phyloP scores from a whole-genome alignment of 441 rosid species.

The Pelargonium exstipulatum region DNA sequence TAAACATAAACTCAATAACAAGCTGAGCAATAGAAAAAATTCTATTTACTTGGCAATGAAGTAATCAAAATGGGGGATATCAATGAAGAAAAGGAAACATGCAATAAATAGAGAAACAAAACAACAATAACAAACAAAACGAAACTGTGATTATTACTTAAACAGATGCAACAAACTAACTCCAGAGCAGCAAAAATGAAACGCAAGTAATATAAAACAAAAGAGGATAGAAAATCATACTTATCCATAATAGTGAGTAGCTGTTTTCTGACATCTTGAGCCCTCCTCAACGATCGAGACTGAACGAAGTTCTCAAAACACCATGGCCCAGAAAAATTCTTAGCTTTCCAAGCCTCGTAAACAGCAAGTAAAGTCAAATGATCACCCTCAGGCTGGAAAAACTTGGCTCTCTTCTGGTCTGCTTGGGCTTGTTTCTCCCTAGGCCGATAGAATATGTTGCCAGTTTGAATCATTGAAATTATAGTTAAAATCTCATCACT shows the following conservation, averaged over 20 bases:
- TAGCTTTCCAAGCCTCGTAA: slow-evolving; percentile 87
- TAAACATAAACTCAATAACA: neutral
- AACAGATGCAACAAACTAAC: neutral
- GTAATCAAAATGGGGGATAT: neutral
- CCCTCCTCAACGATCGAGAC: slow-evolving; percentile 72
- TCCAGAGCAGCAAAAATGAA: neutral
- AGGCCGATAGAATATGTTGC: slow-evolving; percentile 79
- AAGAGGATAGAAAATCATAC: slow-evolving; percentile 34
- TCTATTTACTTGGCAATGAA: neutral
- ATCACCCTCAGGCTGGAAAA: slow-evolving; percentile 90
- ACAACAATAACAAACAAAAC: neutral
- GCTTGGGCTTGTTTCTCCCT: slow-evolving; percentile 91
- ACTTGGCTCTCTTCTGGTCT: slow-evolving; percentile 81
- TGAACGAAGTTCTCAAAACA: slow-evolving; percentile 84
- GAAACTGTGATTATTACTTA: no score
- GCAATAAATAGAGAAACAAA: neutral
- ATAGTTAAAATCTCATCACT: slow-evolving; percentile 82
- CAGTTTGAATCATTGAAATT: slow-evolving; percentile 81
- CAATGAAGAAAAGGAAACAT: neutral
- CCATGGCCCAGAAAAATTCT: slow-evolving; percentile 86
- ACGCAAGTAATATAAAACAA: neutral
- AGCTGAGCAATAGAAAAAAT: neutral
- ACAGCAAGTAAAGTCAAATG: slow-evolving; percentile 82
- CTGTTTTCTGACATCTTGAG: slow-evolving; percentile 83
- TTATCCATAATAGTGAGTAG: slow-evolving; percentile 86